These are phyloP conservation scores for Tetradesmus obliquus DNA, from an alignment of 139 green algal genomes.

Conservation along the genomic window DNA sequence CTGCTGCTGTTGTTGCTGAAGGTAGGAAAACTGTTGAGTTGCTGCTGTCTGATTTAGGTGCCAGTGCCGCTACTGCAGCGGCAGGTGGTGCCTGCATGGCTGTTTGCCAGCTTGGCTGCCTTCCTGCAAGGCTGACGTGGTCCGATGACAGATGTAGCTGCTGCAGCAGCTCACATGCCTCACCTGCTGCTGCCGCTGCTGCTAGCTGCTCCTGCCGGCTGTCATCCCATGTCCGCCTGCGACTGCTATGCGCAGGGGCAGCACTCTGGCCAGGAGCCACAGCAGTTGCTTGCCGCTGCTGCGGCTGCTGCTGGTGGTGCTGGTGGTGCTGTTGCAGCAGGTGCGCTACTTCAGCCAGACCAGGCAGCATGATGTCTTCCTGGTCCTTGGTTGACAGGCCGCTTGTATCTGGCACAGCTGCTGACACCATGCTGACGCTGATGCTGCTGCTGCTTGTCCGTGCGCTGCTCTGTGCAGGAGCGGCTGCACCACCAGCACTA, in stretches of 20 bases:
- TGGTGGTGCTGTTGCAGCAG: not conserved
- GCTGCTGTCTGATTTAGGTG: not conserved
- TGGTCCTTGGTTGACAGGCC: not conserved
- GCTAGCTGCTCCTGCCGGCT: not conserved
- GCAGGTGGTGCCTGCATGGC: not conserved
- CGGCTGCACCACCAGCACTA: not conserved
- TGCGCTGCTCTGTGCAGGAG: not conserved
- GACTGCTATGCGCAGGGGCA: not conserved
- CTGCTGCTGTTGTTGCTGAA: not conserved
- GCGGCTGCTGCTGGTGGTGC: not conserved
- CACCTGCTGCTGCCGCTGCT: constrained; percentile 3
- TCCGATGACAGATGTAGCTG: not conserved
- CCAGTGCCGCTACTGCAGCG: not conserved
- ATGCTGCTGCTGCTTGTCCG: constrained; percentile 13
- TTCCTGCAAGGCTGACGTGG: not conserved
- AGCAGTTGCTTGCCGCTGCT: not conserved
- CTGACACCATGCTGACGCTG: not conserved
- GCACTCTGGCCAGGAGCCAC: not conserved
- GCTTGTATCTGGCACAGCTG: not conserved
- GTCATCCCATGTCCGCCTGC: not conserved
- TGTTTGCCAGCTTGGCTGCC: not conserved
- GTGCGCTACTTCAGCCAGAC: not conserved
- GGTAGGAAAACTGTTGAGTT: not conserved
- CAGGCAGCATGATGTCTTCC: not conserved
- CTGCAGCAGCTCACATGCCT: not conserved